These are phyloP conservation scores for Nectriaceae sp. DNA, from an alignment of 2,329 filamentous ascomycete species.

Conservation along the genomic window DNA sequence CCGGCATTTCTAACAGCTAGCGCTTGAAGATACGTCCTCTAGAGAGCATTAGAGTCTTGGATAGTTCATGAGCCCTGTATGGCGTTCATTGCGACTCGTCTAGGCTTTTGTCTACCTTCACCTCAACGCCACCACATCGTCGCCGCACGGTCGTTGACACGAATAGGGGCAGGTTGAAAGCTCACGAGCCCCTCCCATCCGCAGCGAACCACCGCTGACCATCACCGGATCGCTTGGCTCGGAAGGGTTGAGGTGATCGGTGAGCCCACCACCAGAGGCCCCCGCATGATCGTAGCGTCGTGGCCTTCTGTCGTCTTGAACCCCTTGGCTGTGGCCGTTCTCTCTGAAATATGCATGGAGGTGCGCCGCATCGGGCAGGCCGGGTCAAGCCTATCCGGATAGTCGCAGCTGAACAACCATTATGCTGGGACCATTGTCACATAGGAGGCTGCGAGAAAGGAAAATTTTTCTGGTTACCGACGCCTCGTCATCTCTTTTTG, in stretches of 20 bases:
- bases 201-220: background rate
- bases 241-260: conserved; percentile 29
- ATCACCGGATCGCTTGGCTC: conserved; percentile 6
- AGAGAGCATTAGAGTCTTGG: conserved; percentile 2
- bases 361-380: conserved; percentile 17
- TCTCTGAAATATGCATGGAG: background rate
- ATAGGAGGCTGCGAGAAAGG: conserved; percentile 5
- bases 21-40: background rate
- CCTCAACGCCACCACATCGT: conserved; percentile 15
- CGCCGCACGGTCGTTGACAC: conserved; percentile 18
- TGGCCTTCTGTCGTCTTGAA: conserved; percentile 17
- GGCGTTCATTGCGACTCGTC: conserved; percentile 16
- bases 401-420: conserved; percentile 11
- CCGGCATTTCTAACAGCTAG: conserved; percentile 12
- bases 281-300: conserved; percentile 11
- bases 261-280: conserved; percentile 24
- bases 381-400: conserved; percentile 2
- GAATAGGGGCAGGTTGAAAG: conserved; percentile 23
- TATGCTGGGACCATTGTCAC: conserved; percentile 8
- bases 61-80: conserved; percentile 15
- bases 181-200: background rate
- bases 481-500: conserved; percentile 22
- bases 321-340: background rate
- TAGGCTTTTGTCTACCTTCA: conserved; percentile 18
- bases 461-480: conserved; percentile 10